Conservation (phyloP, 164 flowering plant species). For the Piper longum region DNA sequence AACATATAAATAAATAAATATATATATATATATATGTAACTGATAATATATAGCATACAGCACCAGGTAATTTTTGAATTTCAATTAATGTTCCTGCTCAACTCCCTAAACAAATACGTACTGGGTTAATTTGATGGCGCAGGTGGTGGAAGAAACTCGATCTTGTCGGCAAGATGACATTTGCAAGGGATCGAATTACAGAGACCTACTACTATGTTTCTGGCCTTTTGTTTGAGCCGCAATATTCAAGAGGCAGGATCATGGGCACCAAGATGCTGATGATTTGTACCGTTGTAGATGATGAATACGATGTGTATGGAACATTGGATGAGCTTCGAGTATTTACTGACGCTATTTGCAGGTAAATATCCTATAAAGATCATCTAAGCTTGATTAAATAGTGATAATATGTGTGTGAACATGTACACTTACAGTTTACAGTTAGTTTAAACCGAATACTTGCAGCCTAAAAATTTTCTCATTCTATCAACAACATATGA, state of each 20-base stretch:
- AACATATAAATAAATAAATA: no score
- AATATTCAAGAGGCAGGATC: constrained; percentile 1
- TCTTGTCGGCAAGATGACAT: not conserved
- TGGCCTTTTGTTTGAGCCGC: not conserved
- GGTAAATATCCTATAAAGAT: no score
- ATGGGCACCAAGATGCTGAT: not conserved
- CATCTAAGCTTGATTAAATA: no score
- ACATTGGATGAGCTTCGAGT: not conserved
- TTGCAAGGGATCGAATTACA: constrained; percentile 1
- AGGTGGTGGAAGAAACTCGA: constrained; percentile 1
- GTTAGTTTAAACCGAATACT: no score
- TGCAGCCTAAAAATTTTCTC: no score
- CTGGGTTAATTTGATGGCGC: not conserved
- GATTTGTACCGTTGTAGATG: not conserved
- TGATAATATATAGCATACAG: not conserved
- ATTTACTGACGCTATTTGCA: not conserved
- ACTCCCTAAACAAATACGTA: no score
- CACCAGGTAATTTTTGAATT: not conserved
- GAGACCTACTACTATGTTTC: not conserved
- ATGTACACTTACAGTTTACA: no score
- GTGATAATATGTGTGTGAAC: no score
- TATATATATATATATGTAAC: not conserved
- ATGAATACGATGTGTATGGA: constrained; percentile 4
- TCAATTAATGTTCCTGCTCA: not conserved
- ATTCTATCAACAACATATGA: no score